A percentile compares a stretch with the other conserved stretches of the same genome.
phyloP scores from a whole-genome alignment of 176 grass and related monocot species.

The Tuctoria greenei region DNA sequence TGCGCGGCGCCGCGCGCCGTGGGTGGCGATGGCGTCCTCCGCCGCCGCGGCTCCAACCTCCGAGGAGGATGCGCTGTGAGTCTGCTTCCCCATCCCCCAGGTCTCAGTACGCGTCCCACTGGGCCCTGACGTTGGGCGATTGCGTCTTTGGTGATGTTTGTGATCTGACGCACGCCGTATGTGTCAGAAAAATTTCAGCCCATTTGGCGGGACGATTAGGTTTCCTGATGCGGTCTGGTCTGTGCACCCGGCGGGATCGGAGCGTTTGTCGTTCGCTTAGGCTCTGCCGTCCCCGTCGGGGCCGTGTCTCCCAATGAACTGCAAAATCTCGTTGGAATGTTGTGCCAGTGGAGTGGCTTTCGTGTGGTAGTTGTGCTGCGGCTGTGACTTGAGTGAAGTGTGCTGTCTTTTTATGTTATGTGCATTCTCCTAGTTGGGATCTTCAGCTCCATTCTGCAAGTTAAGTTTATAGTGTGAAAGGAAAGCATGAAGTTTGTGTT shows the following conservation, averaged over 20 bases:
- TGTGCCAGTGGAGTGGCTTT: background rate
- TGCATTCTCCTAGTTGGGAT: background rate
- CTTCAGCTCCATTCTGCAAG: background rate
- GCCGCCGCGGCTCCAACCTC: conserved; percentile 35
- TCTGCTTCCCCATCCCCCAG: background rate
- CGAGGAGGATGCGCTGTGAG: conserved; percentile 79
- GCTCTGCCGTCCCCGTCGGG: background rate
- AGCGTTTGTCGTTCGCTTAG: background rate
- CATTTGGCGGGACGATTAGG: background rate
- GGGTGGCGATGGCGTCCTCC: conserved; percentile 36
- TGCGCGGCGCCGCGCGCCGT: background rate
- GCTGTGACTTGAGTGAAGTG: background rate
- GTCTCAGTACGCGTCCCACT: background rate
- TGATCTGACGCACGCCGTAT: conserved; percentile 26
- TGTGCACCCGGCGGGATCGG: background rate
- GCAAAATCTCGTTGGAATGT: background rate
- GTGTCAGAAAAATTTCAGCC: conserved; percentile 22
- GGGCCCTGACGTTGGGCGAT: background rate
- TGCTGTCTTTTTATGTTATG: background rate
- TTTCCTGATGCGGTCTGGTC: background rate
- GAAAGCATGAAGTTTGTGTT: background rate
- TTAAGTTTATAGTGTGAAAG: background rate
- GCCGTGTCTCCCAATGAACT: background rate
- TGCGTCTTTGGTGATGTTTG: conserved; percentile 8
- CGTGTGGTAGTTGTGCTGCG: background rate